A percentile compares a stretch with the other conserved stretches of the same genome.
These are phyloP conservation scores for Aureobasidium leucospermi DNA, from an alignment of 2,329 filamentous ascomycete genomes.

Conservation along the genomic window DNA sequence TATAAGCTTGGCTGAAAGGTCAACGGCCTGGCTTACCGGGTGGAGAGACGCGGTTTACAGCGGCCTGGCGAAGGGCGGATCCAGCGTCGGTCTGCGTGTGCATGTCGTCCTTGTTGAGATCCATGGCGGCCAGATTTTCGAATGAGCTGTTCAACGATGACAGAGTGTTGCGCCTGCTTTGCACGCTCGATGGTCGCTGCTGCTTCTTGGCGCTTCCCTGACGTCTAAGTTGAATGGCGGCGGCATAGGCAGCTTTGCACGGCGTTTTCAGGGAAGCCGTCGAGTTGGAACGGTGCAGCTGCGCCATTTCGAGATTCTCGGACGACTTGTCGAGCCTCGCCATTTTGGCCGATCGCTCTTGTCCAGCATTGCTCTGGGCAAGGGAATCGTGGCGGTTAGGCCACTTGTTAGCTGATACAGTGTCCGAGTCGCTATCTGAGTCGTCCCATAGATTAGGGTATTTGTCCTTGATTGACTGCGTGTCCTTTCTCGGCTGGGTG, in stretches of 20 bases:
- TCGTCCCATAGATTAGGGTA: conserved; percentile 40
- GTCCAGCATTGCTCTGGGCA: conserved; percentile 20
- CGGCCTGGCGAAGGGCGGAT: conserved; percentile 33
- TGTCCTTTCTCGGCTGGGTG: conserved; percentile 28
- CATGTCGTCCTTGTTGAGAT: conserved; percentile 13
- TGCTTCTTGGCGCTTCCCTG: conserved; percentile 24
- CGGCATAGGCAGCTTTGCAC: conserved; percentile 28
- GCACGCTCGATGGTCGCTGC: conserved; percentile 5
- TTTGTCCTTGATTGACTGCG: conserved; percentile 33
- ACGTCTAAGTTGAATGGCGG: conserved; percentile 27
- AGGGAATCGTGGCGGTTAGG: conserved; percentile 26
- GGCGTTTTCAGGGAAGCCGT: conserved; percentile 26
- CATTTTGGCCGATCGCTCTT: conserved; percentile 24
- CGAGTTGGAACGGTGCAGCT: conserved; percentile 26
- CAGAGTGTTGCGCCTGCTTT: conserved; percentile 17
- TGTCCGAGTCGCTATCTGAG: conserved; percentile 31
- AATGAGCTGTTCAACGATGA: conserved; percentile 17
- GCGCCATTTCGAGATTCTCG: conserved; percentile 28
- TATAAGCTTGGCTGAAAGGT: conserved; percentile 18
- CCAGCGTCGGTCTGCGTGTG: conserved; percentile 26
- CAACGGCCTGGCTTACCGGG: conserved; percentile 25
- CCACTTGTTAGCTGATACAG: conserved; percentile 20
- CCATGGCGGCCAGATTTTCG: conserved; percentile 16
- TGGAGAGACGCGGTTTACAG: conserved; percentile 30
- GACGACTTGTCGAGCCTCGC: conserved; percentile 28